phyloP scores from a whole-genome alignment of 208 protist genomes.

The Leishmania guyanensis region DNA sequence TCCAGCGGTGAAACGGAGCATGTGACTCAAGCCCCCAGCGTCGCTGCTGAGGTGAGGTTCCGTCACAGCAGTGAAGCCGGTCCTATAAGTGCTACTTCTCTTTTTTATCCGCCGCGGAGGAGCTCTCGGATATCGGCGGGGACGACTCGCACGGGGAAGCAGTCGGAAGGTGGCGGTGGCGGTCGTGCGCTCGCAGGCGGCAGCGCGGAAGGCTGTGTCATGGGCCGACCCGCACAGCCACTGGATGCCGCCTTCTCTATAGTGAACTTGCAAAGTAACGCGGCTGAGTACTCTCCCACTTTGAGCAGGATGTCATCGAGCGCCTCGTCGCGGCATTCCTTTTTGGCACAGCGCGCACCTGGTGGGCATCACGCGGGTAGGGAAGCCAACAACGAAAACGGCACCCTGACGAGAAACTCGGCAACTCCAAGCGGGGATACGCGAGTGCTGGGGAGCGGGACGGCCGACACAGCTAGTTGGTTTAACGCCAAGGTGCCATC shows the following conservation, averaged over 20 bases:
- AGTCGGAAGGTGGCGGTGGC: neutral
- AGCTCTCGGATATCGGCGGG: neutral
- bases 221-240: slow-evolving; percentile 18
- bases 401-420: neutral
- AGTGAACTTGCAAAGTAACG: slow-evolving; percentile 52
- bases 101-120: neutral
- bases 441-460: neutral
- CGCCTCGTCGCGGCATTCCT: neutral
- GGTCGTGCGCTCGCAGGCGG: neutral
- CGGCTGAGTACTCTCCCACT: slow-evolving; percentile 11
- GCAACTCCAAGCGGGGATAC: neutral
- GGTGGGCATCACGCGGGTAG: neutral
- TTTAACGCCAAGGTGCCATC: neutral
- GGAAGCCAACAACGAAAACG: neutral
- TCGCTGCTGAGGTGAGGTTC: neutral
- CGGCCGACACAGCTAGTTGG: slow-evolving; percentile 10
- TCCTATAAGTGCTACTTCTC: neutral
- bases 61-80: slow-evolving; percentile 10
- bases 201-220: neutral
- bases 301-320: slow-evolving; percentile 29
- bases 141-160: neutral
- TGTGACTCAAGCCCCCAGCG: slow-evolving; percentile 13
- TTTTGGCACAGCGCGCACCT: neutral
- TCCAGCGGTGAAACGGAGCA: neutral
- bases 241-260: slow-evolving; percentile 66